phyloP scores from a whole-genome alignment of 169 alveolate genomes.

The Plasmodium cynomolgi region DNA sequence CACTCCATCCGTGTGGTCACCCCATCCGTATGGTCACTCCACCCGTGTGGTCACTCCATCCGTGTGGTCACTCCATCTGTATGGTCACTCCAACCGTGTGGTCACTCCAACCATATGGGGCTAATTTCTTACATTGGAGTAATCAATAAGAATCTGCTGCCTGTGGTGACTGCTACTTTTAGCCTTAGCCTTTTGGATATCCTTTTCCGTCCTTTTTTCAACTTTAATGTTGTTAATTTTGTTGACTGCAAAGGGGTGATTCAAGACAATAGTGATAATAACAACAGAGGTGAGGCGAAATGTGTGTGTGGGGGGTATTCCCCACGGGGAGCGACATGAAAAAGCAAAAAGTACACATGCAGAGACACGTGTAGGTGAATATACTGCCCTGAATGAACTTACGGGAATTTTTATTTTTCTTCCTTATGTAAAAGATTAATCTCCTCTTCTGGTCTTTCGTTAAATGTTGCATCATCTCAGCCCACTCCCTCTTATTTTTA shows the following conservation, averaged over 20 bases:
- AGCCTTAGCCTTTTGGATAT: conserved; percentile 14
- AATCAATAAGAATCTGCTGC: conserved; percentile 48
- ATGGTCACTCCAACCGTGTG: background rate
- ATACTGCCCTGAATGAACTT: conserved; percentile 6
- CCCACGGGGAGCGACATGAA: background rate
- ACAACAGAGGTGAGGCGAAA: background rate
- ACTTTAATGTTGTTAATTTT: conserved; percentile 66
- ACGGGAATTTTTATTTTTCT: conserved; percentile 71
- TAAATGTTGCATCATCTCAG: conserved; percentile 61
- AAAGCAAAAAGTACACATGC: background rate
- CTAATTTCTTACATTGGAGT: conserved; percentile 45
- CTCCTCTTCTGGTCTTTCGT: conserved; percentile 68
- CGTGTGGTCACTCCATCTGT: no score
- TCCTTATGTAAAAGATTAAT: conserved; percentile 56
- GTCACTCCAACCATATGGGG: background rate
- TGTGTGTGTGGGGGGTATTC: background rate
- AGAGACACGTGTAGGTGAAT: background rate
- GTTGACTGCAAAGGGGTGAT: conserved; percentile 2
- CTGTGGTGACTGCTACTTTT: conserved; percentile 7
- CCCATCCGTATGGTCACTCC: background rate
- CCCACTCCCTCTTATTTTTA: conserved; percentile 73
- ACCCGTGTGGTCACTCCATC: background rate
- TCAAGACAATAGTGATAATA: background rate
- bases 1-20: background rate
- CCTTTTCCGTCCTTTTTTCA: conserved; percentile 61